These are phyloP conservation scores for Camelina laxa DNA, from an alignment of 345 rosid species.

Conservation along the genomic window DNA sequence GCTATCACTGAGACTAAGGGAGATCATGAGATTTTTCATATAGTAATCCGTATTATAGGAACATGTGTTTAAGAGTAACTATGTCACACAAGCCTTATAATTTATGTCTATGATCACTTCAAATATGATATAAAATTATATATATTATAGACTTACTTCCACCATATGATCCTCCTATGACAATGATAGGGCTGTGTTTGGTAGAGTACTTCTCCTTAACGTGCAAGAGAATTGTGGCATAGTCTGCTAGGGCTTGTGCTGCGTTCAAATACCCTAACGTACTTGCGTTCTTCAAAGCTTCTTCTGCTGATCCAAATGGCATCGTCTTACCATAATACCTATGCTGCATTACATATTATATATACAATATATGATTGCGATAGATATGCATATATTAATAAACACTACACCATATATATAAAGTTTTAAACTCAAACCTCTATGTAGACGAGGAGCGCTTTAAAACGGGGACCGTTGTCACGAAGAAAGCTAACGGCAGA, in stretches of 20 bases:
- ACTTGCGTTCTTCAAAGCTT: slow-evolving; percentile 52
- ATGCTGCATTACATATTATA: slow-evolving; percentile 45
- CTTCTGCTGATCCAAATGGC: slow-evolving; percentile 57
- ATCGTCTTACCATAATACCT: slow-evolving; percentile 59
- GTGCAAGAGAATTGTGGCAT: slow-evolving; percentile 58
- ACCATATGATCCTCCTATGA: slow-evolving; percentile 73
- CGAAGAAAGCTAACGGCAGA: slow-evolving; percentile 36
- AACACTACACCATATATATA: background rate
- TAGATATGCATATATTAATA: background rate
- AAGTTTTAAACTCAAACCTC: slow-evolving; percentile 41
- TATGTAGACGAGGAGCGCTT: slow-evolving; percentile 50
- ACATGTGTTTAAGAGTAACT: background rate
- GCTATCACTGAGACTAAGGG: background rate
- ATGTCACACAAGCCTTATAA: background rate
- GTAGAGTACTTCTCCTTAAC: slow-evolving; percentile 51
- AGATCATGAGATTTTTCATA: background rate
- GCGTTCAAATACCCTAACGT: slow-evolving; percentile 60
- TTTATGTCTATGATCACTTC: background rate
- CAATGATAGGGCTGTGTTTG: slow-evolving; percentile 59
- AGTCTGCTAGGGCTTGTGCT: slow-evolving; percentile 65
- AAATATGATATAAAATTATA: background rate
- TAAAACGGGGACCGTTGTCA: slow-evolving; percentile 47
- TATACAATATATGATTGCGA: too few species aligned
- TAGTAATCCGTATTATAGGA: background rate
- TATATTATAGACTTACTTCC: slow-evolving; percentile 59